Base-by-base conservation (phyloP, 257 asterid genomes). In the Paulownia fortunei region DNA sequence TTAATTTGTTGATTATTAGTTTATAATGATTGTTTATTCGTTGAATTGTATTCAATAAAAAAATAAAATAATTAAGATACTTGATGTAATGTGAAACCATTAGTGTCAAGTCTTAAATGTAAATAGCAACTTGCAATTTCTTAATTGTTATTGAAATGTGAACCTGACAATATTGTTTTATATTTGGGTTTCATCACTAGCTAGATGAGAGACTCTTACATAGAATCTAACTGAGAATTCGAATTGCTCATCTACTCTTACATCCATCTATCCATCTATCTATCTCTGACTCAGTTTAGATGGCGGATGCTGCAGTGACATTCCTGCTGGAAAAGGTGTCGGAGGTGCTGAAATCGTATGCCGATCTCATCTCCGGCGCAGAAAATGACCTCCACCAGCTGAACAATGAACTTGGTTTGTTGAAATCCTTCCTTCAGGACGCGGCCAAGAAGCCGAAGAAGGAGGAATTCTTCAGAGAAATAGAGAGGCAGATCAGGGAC, bases 401-500 rank as follows among this genome's bases (percentile, higher is more conserved):
- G 24, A 8, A 39, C 3, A 2, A 21, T 0, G 81, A 82, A 2
- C 74, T 82, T 0, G 36, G 0, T 0, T 5, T 9, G 5, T 15
- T 82, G 21, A 37, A 47, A 30, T 21, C 8, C 10, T 55, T 47
- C 26, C 65, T 72, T 0, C 0, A 15, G 44, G 51, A 80, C 7
- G 58, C 32, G 7, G 32, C 54, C 0, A 12, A 47, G 12, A n/a
- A 3, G 41, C 23, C 10, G 39, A 41, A 55, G 7, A 30, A 72
- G 30, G 64, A 72, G 4, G 16, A 10, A 5, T 0, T 27, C 26
- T 18, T 62, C 15, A 49, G 6, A 36, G 58, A 21, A 2, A 5
- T 58, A 41, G 77, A 72, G 78, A 65, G 21, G 52, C 79, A 60
- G 84, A 58, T 76, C 41, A 58, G 79, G 18, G 30, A 59, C 0